Percentiles rank a stretch among this genome's conserved stretches.
Evolutionary conservation across 202 grass and related monocot genomes (phyloP).

Genomic region (Bolboschoenoplectus hybrid): DNA sequence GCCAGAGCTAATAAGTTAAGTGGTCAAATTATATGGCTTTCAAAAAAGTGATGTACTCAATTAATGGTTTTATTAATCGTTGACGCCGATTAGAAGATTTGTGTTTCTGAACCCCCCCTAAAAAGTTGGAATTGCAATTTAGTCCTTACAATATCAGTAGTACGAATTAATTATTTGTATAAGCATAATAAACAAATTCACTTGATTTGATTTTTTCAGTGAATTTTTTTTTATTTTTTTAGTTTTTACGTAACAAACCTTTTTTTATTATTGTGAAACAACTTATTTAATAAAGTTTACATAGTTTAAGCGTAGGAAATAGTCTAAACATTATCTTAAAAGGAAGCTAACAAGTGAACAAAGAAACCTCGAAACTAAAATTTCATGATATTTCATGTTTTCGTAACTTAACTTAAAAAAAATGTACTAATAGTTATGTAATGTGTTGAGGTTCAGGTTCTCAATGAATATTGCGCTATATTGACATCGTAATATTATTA

Average conservation of each 20-base stretch:
- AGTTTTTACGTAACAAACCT: too few species aligned
- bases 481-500: not conserved
- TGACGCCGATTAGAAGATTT: not conserved
- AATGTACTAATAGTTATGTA: too few species aligned
- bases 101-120: not conserved
- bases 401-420: too few species aligned
- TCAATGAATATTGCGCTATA: not conserved
- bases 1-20: not conserved
- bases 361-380: not conserved
- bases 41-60: not conserved
- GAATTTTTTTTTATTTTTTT: not conserved
- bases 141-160: not conserved
- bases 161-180: not conserved
- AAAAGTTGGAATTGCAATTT: not conserved
- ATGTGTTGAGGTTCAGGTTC: not conserved
- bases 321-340: not conserved
- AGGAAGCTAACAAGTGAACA: not conserved
- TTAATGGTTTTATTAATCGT: not conserved
- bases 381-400: too few species aligned
- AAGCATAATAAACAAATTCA: not conserved
- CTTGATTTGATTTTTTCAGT: not conserved
- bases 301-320: not conserved
- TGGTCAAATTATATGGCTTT: constrained; percentile 25
- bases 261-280: not conserved
- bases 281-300: not conserved